A percentile compares a stretch with the other conserved stretches of the same genome.
phyloP scores from a whole-genome alignment of 2,329 filamentous ascomycete genomes.

The Aspergillus eucalypticola region DNA sequence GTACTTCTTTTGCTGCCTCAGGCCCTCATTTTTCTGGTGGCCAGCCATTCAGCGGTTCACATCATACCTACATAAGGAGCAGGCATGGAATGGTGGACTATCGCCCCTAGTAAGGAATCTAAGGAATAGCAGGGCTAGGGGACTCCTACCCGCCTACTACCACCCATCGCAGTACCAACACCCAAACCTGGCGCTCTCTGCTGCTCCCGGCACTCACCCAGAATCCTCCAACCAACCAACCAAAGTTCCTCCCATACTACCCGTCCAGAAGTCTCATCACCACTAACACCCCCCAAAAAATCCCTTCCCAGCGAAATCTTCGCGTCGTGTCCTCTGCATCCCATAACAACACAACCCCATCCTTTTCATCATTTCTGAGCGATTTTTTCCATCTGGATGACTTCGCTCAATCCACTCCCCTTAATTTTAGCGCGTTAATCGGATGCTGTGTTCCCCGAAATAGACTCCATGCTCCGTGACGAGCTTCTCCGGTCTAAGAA shows the following conservation, averaged over 20 bases:
- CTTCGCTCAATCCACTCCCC: slow-evolving; percentile 38
- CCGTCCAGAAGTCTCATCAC: slow-evolving; percentile 25
- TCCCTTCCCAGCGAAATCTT: slow-evolving; percentile 33
- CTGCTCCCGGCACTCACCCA: slow-evolving; percentile 21
- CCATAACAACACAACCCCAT: slow-evolving; percentile 41
- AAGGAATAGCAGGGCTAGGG: not conserved
- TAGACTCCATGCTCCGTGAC: slow-evolving; percentile 53
- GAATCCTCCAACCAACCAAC: slow-evolving; percentile 24
- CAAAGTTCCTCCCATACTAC: slow-evolving; percentile 22
- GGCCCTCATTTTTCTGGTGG: not conserved
- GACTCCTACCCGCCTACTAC: slow-evolving; percentile 1
- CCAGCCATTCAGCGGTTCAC: not conserved
- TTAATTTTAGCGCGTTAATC: slow-evolving; percentile 51
- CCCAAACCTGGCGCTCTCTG: slow-evolving; percentile 5
- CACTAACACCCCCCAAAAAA: slow-evolving; percentile 31
- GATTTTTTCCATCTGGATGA: slow-evolving; percentile 48
- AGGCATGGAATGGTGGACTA: not conserved
- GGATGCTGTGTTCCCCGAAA: slow-evolving; percentile 50
- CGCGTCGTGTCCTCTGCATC: slow-evolving; percentile 35
- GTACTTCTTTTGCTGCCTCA: not conserved
- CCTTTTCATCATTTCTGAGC: slow-evolving; percentile 47
- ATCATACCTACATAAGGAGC: not conserved
- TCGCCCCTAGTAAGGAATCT: slow-evolving; percentile 4
- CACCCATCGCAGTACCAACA: slow-evolving; percentile 3
- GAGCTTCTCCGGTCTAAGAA: slow-evolving; percentile 53